Evolutionary conservation across 768 basidiomycete genomes (phyloP).

Genomic region (Lentinula sp.): DNA sequence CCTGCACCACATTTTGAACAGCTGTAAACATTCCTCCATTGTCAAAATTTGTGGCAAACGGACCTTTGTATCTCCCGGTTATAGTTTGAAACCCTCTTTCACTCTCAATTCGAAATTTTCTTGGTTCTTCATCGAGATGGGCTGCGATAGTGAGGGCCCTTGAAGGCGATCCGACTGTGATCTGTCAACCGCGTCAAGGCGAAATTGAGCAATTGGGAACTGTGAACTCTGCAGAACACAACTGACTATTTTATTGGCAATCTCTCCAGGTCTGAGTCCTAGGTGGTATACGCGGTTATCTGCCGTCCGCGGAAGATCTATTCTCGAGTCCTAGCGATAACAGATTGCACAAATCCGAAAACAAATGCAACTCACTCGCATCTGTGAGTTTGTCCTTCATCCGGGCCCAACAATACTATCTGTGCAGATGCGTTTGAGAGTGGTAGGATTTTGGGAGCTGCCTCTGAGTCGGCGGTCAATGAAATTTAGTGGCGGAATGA

Average conservation of each 20-base stretch:
- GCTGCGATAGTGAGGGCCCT: conserved; percentile 57
- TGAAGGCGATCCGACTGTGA: conserved; percentile 71
- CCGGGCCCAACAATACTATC: not conserved
- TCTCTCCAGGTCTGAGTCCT: conserved; percentile 67
- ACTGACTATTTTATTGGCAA: conserved; percentile 74
- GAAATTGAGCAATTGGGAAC: no score
- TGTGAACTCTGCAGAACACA: no score
- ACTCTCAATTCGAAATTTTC: conserved; percentile 56
- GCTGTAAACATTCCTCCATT: not conserved
- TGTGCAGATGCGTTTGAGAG: no score
- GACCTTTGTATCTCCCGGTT: conserved; percentile 35
- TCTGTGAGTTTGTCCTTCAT: conserved; percentile 64
- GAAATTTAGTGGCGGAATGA: no score
- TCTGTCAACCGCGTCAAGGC: conserved; percentile 26
- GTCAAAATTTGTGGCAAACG: not conserved
- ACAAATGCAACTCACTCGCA: conserved; percentile 47
- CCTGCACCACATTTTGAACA: conserved; percentile 27
- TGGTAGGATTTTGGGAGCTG: no score
- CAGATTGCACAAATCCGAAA: not conserved
- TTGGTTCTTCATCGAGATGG: conserved; percentile 52
- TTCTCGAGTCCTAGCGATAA: not conserved
- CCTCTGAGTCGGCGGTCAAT: no score
- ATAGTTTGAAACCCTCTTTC: conserved; percentile 75
- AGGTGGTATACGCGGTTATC: conserved; percentile 78
- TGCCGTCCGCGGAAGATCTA: conserved; percentile 73